phyloP scores from a whole-genome alignment of 1,284 basidiomycete species.

The Apiotrichum siamense region DNA sequence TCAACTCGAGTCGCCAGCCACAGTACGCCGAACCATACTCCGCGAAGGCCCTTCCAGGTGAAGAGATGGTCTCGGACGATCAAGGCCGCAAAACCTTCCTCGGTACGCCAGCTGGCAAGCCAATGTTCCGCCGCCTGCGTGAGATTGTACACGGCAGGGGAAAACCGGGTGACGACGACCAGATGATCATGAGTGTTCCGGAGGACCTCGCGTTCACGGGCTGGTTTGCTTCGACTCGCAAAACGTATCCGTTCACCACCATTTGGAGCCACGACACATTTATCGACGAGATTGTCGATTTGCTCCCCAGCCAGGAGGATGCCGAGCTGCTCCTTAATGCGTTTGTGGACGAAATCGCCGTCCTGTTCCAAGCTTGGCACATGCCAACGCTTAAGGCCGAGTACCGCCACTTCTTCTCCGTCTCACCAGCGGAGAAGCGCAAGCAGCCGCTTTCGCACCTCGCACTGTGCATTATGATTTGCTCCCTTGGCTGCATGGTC shows the following conservation, averaged over 20 bases:
- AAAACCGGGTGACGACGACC: slow-evolving; percentile 17
- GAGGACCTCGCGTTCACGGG: slow-evolving; percentile 44
- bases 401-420: slow-evolving; percentile 39
- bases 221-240: slow-evolving; percentile 42
- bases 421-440: slow-evolving; percentile 32
- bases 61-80: slow-evolving; percentile 38
- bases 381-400: slow-evolving; percentile 36
- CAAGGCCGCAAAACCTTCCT: slow-evolving; percentile 37
- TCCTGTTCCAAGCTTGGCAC: slow-evolving; percentile 43
- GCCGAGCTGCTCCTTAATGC: slow-evolving; percentile 37
- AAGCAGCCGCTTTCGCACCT: slow-evolving; percentile 40
- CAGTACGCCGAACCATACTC: slow-evolving; percentile 31
- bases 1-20: slow-evolving; percentile 1
- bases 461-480: slow-evolving; percentile 44
- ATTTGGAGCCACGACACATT: slow-evolving; percentile 49
- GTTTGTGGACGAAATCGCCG: slow-evolving; percentile 38
- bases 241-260: slow-evolving; percentile 48
- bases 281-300: slow-evolving; percentile 42
- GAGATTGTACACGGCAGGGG: slow-evolving; percentile 13
- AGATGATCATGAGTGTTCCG: slow-evolving; percentile 30
- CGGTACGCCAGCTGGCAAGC: slow-evolving; percentile 37
- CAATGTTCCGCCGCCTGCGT: slow-evolving; percentile 31
- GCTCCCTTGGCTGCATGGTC: slow-evolving; percentile 42
- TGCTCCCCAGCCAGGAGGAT: slow-evolving; percentile 39
- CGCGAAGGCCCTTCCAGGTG: slow-evolving; percentile 34